Percentiles rank a stretch among this genome's conserved stretches.
Evolutionary conservation across 202 grass and related monocot species (phyloP).

Genomic region (Setaria italica): DNA sequence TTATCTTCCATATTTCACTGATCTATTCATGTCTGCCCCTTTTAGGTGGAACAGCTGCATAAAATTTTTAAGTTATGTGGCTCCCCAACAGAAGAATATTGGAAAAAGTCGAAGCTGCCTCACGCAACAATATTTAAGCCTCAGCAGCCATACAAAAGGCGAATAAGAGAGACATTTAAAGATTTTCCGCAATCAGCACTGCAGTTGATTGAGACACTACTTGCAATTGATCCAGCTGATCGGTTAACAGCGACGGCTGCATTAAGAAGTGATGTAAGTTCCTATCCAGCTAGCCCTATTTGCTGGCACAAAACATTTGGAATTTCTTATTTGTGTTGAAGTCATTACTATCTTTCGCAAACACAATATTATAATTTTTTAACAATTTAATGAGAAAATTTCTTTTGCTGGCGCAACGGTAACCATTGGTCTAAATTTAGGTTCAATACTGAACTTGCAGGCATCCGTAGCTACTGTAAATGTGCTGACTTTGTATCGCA

Average conservation of each 20-base stretch:
- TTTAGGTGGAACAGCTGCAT: constrained; percentile 94
- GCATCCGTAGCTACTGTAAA: constrained; percentile 3
- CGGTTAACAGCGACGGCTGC: constrained; percentile 80
- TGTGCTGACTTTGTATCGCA: constrained; percentile 18
- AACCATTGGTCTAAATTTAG: constrained; percentile 11
- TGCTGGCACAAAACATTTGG: constrained; percentile 19
- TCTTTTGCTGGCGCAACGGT: background rate
- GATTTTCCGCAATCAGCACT: constrained; percentile 83
- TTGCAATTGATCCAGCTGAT: constrained; percentile 85
- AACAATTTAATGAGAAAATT: constrained; percentile 15
- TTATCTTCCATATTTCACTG: constrained; percentile 35
- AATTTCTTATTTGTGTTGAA: constrained; percentile 8
- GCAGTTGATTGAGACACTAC: constrained; percentile 83
- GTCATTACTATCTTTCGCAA: constrained; percentile 11
- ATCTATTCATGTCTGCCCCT: constrained; percentile 37
- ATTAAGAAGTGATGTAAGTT: constrained; percentile 82
- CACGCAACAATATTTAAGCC: constrained; percentile 94
- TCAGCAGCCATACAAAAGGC: constrained; percentile 85
- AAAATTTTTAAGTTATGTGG: constrained; percentile 95
- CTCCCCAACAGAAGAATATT: constrained; percentile 91
- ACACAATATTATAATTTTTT: background rate
- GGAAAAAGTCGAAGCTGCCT: constrained; percentile 86
- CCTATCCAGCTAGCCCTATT: background rate
- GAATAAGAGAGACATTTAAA: constrained; percentile 80
- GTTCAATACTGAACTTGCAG: background rate